Conservation (phyloP, 768 basidiomycete species). For the Trametes villosa region DNA sequence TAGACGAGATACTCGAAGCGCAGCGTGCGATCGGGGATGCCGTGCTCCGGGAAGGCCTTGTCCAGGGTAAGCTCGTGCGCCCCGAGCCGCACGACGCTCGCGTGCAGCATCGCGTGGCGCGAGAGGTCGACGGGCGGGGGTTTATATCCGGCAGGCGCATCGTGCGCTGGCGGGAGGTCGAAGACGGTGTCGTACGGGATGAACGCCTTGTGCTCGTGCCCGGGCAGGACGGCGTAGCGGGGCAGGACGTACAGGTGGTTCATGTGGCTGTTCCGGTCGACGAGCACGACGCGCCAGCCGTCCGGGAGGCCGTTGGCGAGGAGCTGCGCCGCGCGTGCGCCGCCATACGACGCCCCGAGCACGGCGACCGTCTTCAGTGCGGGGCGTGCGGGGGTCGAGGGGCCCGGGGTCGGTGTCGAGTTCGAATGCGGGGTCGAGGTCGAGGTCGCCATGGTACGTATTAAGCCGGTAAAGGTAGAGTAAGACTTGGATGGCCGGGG, state of each 20-base stretch:
- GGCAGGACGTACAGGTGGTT: conserved; percentile 56
- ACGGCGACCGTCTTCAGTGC: conserved; percentile 53
- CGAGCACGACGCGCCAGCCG: conserved; percentile 57
- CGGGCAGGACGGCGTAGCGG: conserved; percentile 58
- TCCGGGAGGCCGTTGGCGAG: conserved; percentile 53
- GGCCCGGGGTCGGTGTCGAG: no score
- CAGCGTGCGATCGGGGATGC: conserved; percentile 40
- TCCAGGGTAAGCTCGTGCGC: conserved; percentile 49
- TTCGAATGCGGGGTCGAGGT: neutral
- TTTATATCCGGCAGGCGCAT: neutral
- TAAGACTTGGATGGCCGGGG: conserved; percentile 17
- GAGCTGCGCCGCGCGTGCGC: conserved; percentile 52
- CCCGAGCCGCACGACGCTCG: conserved; percentile 46
- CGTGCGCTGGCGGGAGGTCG: conserved; percentile 15
- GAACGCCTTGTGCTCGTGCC: conserved; percentile 71
- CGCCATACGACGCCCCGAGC: conserved; percentile 61
- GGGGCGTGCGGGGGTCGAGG: neutral
- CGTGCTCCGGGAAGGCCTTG: conserved; percentile 51
- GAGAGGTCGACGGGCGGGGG: neutral
- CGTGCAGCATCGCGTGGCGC: conserved; percentile 45
- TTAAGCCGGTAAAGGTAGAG: conserved; percentile 23
- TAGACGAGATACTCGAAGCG: conserved; percentile 62
- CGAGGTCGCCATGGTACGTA: conserved; percentile 12
- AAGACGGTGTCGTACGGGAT: conserved; percentile 60
- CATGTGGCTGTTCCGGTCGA: conserved; percentile 63